These are phyloP conservation scores for Neonectria coccinea DNA, from an alignment of 2,329 filamentous ascomycete species.

Conservation along the genomic window DNA sequence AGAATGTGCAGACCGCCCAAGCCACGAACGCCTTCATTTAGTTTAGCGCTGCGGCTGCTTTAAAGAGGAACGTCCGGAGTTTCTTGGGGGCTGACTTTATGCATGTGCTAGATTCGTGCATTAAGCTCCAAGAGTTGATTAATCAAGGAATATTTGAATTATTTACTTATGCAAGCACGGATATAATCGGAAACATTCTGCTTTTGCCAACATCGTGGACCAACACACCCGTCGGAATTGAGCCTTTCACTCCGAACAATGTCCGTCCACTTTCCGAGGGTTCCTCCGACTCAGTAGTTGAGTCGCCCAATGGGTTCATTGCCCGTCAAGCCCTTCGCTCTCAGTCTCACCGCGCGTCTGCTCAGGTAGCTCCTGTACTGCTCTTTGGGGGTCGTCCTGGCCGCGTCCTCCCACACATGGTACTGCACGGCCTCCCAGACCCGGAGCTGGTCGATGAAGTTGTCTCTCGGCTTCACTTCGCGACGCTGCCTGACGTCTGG, in stretches of 20 bases:
- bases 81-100: constrained; percentile 11
- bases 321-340: constrained; percentile 37
- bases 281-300: constrained; percentile 21
- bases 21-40: neutral
- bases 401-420: constrained; percentile 46
- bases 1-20: constrained; percentile 27
- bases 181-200: neutral
- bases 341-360: constrained; percentile 35
- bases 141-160: neutral
- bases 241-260: constrained; percentile 22
- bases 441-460: constrained; percentile 48
- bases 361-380: constrained; percentile 41
- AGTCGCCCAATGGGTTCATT: constrained; percentile 36
- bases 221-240: constrained; percentile 25
- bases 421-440: constrained; percentile 49
- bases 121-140: neutral
- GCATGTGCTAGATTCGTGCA: neutral
- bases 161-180: neutral
- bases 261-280: constrained; percentile 18
- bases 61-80: neutral
- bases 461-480: constrained; percentile 43
- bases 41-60: constrained; percentile 21
- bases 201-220: constrained; percentile 23
- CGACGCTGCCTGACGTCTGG: constrained; percentile 38
- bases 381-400: constrained; percentile 42